Evolutionary conservation across 495 filamentous ascomycete genomes (phyloP).

Genomic region (Hypoxylon intermedium): DNA sequence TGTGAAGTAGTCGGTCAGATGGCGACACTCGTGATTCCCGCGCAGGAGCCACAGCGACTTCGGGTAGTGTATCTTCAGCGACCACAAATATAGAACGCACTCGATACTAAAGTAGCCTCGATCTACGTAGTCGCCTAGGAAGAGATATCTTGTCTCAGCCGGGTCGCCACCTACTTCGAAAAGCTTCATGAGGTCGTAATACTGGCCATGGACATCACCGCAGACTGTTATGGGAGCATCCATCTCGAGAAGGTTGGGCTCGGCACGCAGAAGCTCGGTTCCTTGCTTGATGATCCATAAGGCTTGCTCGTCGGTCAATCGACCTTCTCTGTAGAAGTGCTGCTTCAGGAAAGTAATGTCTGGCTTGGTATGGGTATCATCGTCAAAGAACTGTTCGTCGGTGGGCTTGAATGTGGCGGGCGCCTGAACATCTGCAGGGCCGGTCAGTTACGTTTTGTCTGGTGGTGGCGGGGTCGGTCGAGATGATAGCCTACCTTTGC

Average conservation of each 20-base stretch:
- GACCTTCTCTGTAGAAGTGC: conserved; percentile 96
- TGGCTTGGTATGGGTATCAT: conserved; percentile 84
- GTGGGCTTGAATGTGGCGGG: conserved; percentile 89
- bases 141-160: conserved; percentile 93
- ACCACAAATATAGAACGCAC: conserved; percentile 97
- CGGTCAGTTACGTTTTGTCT: conserved; percentile 13
- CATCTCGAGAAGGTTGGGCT: conserved; percentile 98
- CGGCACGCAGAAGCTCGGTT: conserved; percentile 79
- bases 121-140: conserved; percentile 97
- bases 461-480: conserved; percentile 18
- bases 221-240: conserved; percentile 99
- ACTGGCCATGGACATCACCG: conserved; percentile 97
- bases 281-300: conserved; percentile 91
- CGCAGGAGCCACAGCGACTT: conserved; percentile 95
- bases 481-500: conserved; percentile 76
- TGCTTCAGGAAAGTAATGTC: conserved; percentile 95
- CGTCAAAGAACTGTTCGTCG: conserved; percentile 76
- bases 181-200: conserved; percentile 99
- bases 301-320: conserved; percentile 95
- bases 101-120: conserved; percentile 99
- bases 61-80: conserved; percentile 98
- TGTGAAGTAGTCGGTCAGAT: conserved; percentile 99
- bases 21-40: conserved; percentile 97
- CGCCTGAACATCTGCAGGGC: conserved; percentile 84
- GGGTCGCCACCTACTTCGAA: conserved; percentile 99